Evolutionary conservation across 2,329 filamentous ascomycete species (phyloP).

Genomic region (Byssochlamys sp.): DNA sequence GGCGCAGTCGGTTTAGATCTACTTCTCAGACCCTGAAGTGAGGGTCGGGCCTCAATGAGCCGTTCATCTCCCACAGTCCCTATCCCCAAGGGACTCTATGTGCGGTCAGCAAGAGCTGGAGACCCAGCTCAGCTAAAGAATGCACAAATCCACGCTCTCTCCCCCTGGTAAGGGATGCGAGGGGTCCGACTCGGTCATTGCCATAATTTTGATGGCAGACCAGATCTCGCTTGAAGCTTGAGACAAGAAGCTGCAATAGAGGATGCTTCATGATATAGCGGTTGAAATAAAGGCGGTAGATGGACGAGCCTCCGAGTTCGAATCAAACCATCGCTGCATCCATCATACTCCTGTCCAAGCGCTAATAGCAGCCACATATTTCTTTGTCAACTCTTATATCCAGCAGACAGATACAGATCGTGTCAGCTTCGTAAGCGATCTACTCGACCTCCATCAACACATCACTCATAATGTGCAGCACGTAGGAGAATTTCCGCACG

Average conservation of each 20-base stretch:
- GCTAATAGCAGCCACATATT: neutral
- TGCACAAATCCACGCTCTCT: too few species aligned
- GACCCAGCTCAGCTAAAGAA: neutral
- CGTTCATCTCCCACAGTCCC: neutral
- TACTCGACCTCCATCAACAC: slow-evolving; percentile 28
- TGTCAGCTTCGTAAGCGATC: neutral
- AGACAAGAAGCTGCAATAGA: too few species aligned
- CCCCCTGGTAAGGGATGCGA: too few species aligned
- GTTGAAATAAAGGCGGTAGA: too few species aligned
- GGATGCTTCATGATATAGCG: too few species aligned
- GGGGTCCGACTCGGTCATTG: too few species aligned
- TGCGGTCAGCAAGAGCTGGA: neutral
- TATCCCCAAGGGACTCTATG: neutral
- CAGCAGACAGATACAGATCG: neutral
- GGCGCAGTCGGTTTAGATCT: neutral
- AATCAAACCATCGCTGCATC: slow-evolving; percentile 13
- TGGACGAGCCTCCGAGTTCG: too few species aligned
- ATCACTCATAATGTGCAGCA: slow-evolving; percentile 49
- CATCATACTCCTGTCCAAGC: neutral
- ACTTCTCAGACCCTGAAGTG: neutral
- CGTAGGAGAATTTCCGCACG: slow-evolving; percentile 41
- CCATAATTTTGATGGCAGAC: too few species aligned
- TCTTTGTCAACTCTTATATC: too few species aligned
- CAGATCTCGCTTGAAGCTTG: too few species aligned
- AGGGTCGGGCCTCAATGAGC: neutral